phyloP scores from a whole-genome alignment of 169 alveolate genomes.

The Sarcocystis neurona region DNA sequence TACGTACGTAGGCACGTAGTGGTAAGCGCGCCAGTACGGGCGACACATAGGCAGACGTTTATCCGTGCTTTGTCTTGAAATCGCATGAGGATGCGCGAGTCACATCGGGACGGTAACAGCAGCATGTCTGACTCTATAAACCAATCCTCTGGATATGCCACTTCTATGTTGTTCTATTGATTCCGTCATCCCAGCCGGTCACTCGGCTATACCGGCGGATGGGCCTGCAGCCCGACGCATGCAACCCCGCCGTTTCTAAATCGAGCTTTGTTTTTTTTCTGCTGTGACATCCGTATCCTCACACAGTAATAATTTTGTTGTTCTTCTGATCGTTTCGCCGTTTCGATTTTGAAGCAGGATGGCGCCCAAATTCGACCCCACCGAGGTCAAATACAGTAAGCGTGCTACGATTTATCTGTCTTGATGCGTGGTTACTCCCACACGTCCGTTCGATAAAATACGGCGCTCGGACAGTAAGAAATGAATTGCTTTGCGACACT shows the following conservation, averaged over 20 bases:
- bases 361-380: slow-evolving; percentile 78
- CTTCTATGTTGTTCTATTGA: background rate
- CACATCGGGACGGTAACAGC: too few relatives aligned
- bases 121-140: too few relatives aligned
- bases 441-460: background rate
- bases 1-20: too few relatives aligned
- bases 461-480: background rate
- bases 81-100: too few relatives aligned
- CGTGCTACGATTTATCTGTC: too few relatives aligned
- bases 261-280: background rate
- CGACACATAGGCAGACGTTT: too few relatives aligned
- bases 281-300: background rate
- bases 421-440: too few relatives aligned
- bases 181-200: slow-evolving; percentile 16
- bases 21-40: too few relatives aligned
- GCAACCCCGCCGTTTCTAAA: slow-evolving; percentile 17
- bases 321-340: slow-evolving; percentile 31
- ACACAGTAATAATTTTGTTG: slow-evolving; percentile 35
- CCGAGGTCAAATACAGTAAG: slow-evolving; percentile 70
- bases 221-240: slow-evolving; percentile 22
- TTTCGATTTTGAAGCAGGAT: slow-evolving; percentile 36
- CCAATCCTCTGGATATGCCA: too few relatives aligned
- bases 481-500: background rate
- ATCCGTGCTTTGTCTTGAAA: too few relatives aligned
- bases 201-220: slow-evolving; percentile 3